These are phyloP conservation scores for Poronia punctata DNA, from an alignment of 495 filamentous ascomycete genomes.

Conservation along the genomic window DNA sequence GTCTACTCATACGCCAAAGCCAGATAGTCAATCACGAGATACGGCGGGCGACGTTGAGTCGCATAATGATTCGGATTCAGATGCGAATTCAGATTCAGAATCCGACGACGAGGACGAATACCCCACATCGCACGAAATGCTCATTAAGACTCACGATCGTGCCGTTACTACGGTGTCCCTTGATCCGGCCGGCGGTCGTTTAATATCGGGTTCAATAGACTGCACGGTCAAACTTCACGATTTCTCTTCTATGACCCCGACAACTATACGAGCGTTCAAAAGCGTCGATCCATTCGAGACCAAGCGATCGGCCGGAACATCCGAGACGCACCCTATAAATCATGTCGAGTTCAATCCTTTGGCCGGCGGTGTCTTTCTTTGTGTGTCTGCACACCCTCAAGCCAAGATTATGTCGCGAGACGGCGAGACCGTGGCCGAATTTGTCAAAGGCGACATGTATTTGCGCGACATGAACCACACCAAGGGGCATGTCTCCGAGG, in stretches of 20 bases:
- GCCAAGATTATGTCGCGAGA: conserved; percentile 84
- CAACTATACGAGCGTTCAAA: conserved; percentile 87
- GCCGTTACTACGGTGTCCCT: conserved; percentile 77
- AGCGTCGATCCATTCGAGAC: conserved; percentile 77
- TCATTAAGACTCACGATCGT: conserved; percentile 86
- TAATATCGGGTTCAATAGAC: conserved; percentile 85
- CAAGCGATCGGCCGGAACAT: conserved; percentile 58
- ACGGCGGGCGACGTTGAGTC: conserved; percentile 36
- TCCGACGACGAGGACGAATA: conserved; percentile 82
- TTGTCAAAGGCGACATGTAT: conserved; percentile 97
- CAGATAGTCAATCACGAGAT: conserved; percentile 15
- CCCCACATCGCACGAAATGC: conserved; percentile 86
- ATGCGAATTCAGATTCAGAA: conserved; percentile 51
- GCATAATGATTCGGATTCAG: conserved; percentile 46
- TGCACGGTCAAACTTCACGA: conserved; percentile 90
- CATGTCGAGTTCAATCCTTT: conserved; percentile 80
- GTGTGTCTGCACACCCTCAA: conserved; percentile 79
- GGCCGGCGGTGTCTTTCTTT: conserved; percentile 73
- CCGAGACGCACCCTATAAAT: conserved; percentile 83
- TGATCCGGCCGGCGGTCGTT: conserved; percentile 75
- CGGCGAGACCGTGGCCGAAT: conserved; percentile 76
- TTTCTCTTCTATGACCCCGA: conserved; percentile 90
- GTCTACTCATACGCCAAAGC: conserved; percentile 10
- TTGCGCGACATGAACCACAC: conserved; percentile 93
- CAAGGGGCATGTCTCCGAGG: conserved; percentile 89